Percentiles rank a stretch among this genome's conserved stretches.
Conservation (phyloP, 1,284 basidiomycete genomes). For the Leccinum proliferum region DNA sequence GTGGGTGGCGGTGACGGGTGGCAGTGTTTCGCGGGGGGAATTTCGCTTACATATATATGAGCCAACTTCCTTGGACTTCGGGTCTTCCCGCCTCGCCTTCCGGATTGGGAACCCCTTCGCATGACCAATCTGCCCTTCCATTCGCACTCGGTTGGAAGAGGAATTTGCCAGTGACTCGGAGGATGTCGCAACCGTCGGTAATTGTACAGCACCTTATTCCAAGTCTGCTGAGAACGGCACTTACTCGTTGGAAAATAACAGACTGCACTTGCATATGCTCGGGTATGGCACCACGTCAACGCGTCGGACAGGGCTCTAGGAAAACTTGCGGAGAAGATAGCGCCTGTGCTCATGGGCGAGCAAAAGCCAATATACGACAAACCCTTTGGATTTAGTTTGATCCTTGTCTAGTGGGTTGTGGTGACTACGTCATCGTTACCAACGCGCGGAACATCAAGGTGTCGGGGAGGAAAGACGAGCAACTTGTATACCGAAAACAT, state of each 20-base stretch:
- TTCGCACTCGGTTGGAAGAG: neutral
- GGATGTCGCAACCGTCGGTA: slow-evolving; percentile 64
- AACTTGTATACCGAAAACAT: slow-evolving; percentile 87
- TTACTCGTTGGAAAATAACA: slow-evolving; percentile 29
- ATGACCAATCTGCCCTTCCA: neutral
- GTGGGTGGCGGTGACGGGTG: too few relatives aligned
- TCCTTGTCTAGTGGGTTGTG: slow-evolving; percentile 71
- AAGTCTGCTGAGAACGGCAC: neutral
- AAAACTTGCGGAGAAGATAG: slow-evolving; percentile 91
- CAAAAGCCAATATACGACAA: slow-evolving; percentile 97
- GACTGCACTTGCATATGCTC: slow-evolving; percentile 91
- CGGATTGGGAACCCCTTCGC: too few relatives aligned
- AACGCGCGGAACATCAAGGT: slow-evolving; percentile 84
- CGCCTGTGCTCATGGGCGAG: slow-evolving; percentile 96
- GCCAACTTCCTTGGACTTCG: too few relatives aligned
- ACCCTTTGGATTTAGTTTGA: neutral
- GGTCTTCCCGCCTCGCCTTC: too few relatives aligned
- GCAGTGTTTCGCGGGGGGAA: too few relatives aligned
- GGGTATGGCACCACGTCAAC: slow-evolving; percentile 95
- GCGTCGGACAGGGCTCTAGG: slow-evolving; percentile 89
- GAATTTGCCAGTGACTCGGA: neutral
- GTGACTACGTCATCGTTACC: slow-evolving; percentile 97
- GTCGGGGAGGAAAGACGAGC: slow-evolving; percentile 86
- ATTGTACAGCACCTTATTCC: slow-evolving; percentile 38
- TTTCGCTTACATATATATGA: too few relatives aligned